Base-by-base conservation (phyloP, 163 green algal species). In the Chloromonas sp. region DNA sequence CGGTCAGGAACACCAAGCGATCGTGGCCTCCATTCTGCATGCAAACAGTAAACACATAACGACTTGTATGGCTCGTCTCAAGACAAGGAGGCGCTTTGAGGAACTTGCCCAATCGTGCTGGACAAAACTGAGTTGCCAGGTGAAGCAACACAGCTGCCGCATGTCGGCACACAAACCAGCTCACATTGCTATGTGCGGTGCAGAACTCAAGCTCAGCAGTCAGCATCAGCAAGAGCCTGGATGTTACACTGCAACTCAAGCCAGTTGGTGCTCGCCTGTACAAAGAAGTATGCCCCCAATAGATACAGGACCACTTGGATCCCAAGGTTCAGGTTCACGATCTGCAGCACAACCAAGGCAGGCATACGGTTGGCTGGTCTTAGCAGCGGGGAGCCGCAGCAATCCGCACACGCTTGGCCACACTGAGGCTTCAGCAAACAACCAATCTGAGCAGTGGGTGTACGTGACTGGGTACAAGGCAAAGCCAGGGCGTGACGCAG, bases 11-110 rank as follows among this genome's bases (percentile, higher is more conserved):
- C 2, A 58, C 1, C 71, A 78, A 89, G 36, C 94, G 86, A 0
- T 91, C 82, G 70, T 96, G 92, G 0, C 93, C 92, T 0, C 84
- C 83, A 79, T 96, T 96, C 90, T 95, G 90, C 85, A 91, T 0
- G 15, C 60, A 58, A 36, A 77, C 3, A 79, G 70, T 59, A 15
- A 59, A 36, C 15, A 78, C 13, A 15, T 15, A 59, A 79, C n/a
- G 59, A 8, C 77, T 71, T 83, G 14, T 5, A 79, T 36, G 5
- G 5, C 5, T 15, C 5, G 66, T 11, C 66, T 11, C 5, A 5
- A 74, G 14, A 70, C 79, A 81, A 81, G 74, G 74, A 5, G 5
- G 11, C 5, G 66, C 36, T 36, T 36, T 74, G 66, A 74, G 66
- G 66, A 74, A 5, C 5, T 11, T 11, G 66, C 66, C 5, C 66